Evolutionary conservation across 179 eudicot species (phyloP).

Genomic region (Silene coronaria): DNA sequence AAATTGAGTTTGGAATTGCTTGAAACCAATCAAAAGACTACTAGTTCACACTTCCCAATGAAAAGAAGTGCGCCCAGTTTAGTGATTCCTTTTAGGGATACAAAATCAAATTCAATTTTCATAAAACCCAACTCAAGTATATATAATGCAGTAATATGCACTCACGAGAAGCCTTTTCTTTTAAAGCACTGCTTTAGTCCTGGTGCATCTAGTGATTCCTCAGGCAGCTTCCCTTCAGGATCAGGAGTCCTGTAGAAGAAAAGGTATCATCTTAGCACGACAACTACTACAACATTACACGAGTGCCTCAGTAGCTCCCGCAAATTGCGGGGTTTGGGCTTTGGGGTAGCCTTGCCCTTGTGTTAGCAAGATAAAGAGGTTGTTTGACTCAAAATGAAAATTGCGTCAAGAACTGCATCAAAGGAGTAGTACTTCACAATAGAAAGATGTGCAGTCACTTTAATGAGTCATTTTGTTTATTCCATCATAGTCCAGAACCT

Average conservation of each 20-base stretch:
- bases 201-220: slow-evolving; percentile 71
- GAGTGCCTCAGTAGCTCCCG: no score
- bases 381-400: no score
- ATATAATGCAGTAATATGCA: slow-evolving; percentile 29
- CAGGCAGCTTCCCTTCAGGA: slow-evolving; percentile 83
- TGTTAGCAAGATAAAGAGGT: no score
- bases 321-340: no score
- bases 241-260: slow-evolving; percentile 58
- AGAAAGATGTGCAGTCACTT: no score
- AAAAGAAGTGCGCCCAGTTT: neutral
- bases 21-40: neutral
- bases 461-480: no score
- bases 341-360: no score
- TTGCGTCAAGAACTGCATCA: no score
- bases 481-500: no score
- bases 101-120: neutral
- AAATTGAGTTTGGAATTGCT: neutral
- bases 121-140: neutral
- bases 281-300: no score
- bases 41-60: neutral
- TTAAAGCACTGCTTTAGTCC: slow-evolving; percentile 59
- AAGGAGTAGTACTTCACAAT: no score
- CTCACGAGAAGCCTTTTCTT: slow-evolving; percentile 92
- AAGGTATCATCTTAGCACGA: neutral
- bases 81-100: neutral